Percentiles rank a stretch among this genome's conserved stretches.
Conservation (phyloP, 2,329 filamentous ascomycete genomes). For the Xylariales sp. region DNA sequence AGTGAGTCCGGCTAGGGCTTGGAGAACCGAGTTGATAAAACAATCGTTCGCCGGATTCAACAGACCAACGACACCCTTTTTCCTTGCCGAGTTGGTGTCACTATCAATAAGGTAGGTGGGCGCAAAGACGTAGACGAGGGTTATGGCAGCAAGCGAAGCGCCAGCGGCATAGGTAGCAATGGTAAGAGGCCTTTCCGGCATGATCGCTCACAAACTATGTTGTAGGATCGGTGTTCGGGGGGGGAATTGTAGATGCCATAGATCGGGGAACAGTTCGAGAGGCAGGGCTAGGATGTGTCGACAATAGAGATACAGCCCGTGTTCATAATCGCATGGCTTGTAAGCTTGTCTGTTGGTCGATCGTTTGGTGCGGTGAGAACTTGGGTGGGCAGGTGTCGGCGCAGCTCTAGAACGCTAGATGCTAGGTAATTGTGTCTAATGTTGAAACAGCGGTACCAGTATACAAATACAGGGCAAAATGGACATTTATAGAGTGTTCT, state of each 20-base stretch:
- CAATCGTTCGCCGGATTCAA: constrained; percentile 94
- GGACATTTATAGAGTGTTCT: no score
- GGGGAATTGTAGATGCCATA: neutral
- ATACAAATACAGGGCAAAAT: neutral
- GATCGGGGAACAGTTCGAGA: constrained; percentile 5
- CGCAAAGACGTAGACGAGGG: constrained; percentile 95
- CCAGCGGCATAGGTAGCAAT: constrained; percentile 95
- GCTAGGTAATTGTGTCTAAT: neutral
- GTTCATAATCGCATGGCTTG: constrained; percentile 26
- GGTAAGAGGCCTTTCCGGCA: constrained; percentile 85
- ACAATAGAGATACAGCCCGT: constrained; percentile 1
- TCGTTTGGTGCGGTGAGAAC: constrained; percentile 2
- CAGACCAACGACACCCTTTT: constrained; percentile 89
- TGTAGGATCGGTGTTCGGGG: neutral
- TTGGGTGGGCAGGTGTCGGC: neutral
- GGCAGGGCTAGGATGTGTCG: neutral
- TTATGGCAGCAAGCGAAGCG: constrained; percentile 92
- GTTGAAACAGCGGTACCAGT: neutral
- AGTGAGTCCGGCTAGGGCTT: constrained; percentile 89
- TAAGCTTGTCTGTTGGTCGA: neutral
- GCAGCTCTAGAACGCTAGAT: neutral
- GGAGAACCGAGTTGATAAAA: constrained; percentile 96
- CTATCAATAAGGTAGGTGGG: constrained; percentile 97
- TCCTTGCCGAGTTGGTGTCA: constrained; percentile 74
- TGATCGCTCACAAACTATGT: constrained; percentile 50